Evolutionary conservation across 352 stramenopile genomes (phyloP).

Genomic region (Stephanocyclus meneghinianus): DNA sequence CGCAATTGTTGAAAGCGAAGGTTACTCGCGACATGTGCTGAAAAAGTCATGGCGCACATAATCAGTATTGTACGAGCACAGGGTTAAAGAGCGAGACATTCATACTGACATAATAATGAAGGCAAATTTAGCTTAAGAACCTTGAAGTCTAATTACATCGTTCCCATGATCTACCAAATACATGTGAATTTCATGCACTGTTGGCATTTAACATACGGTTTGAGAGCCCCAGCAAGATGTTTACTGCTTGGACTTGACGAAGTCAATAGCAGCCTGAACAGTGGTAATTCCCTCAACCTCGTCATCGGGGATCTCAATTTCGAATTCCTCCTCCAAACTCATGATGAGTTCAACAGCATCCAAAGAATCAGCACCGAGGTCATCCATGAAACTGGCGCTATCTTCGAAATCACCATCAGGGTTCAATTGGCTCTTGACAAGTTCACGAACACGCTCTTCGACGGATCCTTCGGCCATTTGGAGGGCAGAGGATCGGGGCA

Average conservation of each 20-base stretch:
- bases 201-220: background rate
- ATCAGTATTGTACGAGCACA: background rate
- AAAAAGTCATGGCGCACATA: too few species aligned
- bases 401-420: constrained; percentile 45
- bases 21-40: too few species aligned
- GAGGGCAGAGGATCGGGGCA: constrained; percentile 28
- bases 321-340: constrained; percentile 99
- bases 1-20: too few species aligned
- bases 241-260: constrained; percentile 62
- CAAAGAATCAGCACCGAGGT: constrained; percentile 98
- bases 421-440: constrained; percentile 55
- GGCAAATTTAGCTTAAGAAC: constrained; percentile 21
- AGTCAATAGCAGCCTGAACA: constrained; percentile 75
- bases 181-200: background rate
- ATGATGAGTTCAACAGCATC: constrained; percentile 96
- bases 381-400: constrained; percentile 91
- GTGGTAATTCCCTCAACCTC: constrained; percentile 76
- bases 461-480: constrained; percentile 42
- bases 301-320: constrained; percentile 88
- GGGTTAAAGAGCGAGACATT: background rate
- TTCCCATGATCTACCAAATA: constrained; percentile 14
- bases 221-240: background rate
- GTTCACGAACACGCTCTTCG: constrained; percentile 53
- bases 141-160: constrained; percentile 12
- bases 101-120: background rate